Evolutionary conservation across 2,329 filamentous ascomycete species (phyloP).

Genomic region (Microascus cirrosus): DNA sequence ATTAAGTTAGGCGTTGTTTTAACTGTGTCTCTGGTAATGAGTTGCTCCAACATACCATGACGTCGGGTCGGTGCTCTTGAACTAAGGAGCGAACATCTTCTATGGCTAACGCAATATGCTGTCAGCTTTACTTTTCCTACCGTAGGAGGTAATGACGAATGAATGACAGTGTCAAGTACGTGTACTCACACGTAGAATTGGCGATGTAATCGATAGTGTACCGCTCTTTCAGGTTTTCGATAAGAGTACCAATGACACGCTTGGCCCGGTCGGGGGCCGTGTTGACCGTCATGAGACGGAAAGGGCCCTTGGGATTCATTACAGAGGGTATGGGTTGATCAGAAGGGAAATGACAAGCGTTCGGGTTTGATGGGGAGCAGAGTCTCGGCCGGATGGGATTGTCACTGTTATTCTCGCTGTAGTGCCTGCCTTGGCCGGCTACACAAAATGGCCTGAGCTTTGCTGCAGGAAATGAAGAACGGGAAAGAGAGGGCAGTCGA

Average conservation of each 20-base stretch:
- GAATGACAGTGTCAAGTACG: not conserved
- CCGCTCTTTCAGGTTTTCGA: slow-evolving; percentile 47
- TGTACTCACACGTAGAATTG: slow-evolving; percentile 46
- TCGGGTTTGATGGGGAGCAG: no score
- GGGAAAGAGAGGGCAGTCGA: no score
- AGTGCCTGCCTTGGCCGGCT: no score
- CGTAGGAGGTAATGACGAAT: not conserved
- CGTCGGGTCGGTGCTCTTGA: slow-evolving; percentile 18
- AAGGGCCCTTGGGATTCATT: slow-evolving; percentile 34
- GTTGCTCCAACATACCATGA: slow-evolving; percentile 11
- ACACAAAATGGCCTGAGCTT: no score
- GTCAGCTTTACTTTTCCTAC: not conserved
- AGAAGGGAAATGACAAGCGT: no score
- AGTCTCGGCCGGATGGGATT: no score
- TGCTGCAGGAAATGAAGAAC: no score
- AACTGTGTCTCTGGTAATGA: not conserved
- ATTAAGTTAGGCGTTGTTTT: not conserved
- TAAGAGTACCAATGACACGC: slow-evolving; percentile 47
- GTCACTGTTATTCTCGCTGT: no score
- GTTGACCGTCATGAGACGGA: slow-evolving; percentile 56
- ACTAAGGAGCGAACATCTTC: slow-evolving; percentile 45
- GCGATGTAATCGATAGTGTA: slow-evolving; percentile 53
- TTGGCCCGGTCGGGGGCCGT: slow-evolving; percentile 55
- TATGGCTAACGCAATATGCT: slow-evolving; percentile 24
- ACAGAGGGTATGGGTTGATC: no score